These are phyloP conservation scores for Pseudoperonospora humuli DNA, from an alignment of 352 stramenopile genomes.

Conservation along the genomic window DNA sequence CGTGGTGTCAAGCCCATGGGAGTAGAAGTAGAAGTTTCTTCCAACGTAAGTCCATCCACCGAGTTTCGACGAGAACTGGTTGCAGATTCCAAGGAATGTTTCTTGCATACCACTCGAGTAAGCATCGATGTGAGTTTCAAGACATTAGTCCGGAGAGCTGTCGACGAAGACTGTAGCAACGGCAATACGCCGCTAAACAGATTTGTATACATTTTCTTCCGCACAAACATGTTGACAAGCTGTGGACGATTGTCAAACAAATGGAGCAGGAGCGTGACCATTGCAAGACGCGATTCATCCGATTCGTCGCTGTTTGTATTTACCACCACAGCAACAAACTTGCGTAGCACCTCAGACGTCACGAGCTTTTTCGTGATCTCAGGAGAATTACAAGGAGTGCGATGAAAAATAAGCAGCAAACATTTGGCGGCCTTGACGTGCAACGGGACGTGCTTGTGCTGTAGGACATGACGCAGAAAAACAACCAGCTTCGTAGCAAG, in stretches of 20 bases:
- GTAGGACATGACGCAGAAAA: slow-evolving; percentile 38
- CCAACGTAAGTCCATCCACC: slow-evolving; percentile 1
- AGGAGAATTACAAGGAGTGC: slow-evolving; percentile 23
- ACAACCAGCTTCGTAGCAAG: slow-evolving; percentile 36
- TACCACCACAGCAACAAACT: slow-evolving; percentile 47
- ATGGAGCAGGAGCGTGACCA: slow-evolving; percentile 53
- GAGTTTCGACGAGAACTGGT: slow-evolving; percentile 3
- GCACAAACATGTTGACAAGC: slow-evolving; percentile 50
- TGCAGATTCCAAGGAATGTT: slow-evolving; percentile 18
- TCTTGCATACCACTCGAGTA: slow-evolving; percentile 43
- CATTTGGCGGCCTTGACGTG: slow-evolving; percentile 68
- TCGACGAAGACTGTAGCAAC: slow-evolving; percentile 37
- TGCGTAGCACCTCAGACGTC: slow-evolving; percentile 35
- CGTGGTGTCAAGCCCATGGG: background rate
- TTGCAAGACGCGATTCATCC: slow-evolving; percentile 58
- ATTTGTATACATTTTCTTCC: slow-evolving; percentile 45
- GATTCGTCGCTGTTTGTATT: slow-evolving; percentile 46
- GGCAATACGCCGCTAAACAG: slow-evolving; percentile 47
- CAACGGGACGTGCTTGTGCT: slow-evolving; percentile 48
- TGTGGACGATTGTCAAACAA: slow-evolving; percentile 52
- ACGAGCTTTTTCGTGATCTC: slow-evolving; percentile 36
- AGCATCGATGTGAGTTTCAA: slow-evolving; percentile 56
- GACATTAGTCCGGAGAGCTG: slow-evolving; percentile 25
- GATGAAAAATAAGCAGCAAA: slow-evolving; percentile 52
- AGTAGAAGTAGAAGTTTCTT: background rate